Percentiles rank a stretch among this genome's conserved stretches.
These are phyloP conservation scores for Globisporangium carolinianum DNA, from an alignment of 352 stramenopile species.

Conservation along the genomic window DNA sequence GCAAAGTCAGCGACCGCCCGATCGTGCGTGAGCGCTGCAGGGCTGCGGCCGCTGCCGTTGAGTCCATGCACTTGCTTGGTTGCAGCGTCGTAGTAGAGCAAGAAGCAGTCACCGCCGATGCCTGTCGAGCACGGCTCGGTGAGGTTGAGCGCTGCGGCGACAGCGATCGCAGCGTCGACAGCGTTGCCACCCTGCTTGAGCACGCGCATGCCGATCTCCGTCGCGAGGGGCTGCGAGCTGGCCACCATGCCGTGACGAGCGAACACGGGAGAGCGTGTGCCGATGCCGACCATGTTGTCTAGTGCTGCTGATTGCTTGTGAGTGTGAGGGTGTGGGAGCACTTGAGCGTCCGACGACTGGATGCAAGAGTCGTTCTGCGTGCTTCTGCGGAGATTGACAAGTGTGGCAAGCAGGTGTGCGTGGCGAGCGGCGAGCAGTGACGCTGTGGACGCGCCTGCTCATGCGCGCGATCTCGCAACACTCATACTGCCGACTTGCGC, in stretches of 20 bases:
- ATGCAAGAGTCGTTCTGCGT: slow-evolving; percentile 1
- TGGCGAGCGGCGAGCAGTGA: not conserved
- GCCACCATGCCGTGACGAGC: slow-evolving; percentile 89
- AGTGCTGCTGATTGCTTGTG: not conserved
- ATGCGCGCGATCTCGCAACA: not conserved
- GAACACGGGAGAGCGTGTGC: slow-evolving; percentile 84
- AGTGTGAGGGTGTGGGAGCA: too few species aligned
- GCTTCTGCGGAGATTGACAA: slow-evolving; percentile 6
- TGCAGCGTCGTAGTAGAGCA: slow-evolving; percentile 91
- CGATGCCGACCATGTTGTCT: slow-evolving; percentile 38
- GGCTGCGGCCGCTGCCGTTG: slow-evolving; percentile 90
- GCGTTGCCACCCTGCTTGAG: slow-evolving; percentile 90
- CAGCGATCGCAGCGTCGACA: slow-evolving; percentile 86
- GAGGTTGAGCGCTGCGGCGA: slow-evolving; percentile 50
- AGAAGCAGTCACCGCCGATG: slow-evolving; percentile 92
- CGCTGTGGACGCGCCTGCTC: too few species aligned
- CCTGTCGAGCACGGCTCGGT: slow-evolving; percentile 75
- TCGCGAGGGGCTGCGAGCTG: slow-evolving; percentile 91
- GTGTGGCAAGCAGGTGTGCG: not conserved
- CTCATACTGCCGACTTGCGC: not conserved
- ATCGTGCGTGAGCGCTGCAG: slow-evolving; percentile 77
- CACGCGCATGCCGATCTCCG: slow-evolving; percentile 88
- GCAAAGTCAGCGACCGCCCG: slow-evolving; percentile 34
- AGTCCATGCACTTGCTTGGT: slow-evolving; percentile 81
- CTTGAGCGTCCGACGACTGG: not conserved